Evolutionary conservation across 1,284 basidiomycete genomes (phyloP).

Genomic region (Papiliotrema fonsecae): DNA sequence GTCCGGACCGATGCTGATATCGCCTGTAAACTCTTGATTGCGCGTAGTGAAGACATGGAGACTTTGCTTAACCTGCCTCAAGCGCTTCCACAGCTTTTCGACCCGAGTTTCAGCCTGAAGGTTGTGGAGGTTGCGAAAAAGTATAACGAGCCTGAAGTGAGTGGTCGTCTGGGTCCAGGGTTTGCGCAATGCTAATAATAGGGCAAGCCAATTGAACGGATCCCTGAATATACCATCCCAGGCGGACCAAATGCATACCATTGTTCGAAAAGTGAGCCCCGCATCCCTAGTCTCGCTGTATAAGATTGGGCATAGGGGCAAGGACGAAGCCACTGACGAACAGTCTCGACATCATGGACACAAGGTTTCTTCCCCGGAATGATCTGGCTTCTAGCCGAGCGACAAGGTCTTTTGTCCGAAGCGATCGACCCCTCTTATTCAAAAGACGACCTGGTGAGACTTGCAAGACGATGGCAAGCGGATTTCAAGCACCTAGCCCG

Average conservation of each 20-base stretch:
- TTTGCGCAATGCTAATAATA: not conserved
- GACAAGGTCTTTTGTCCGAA: slow-evolving; percentile 15
- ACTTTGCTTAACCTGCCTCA: too few species aligned
- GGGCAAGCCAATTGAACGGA: slow-evolving; percentile 17
- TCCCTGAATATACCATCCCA: slow-evolving; percentile 33
- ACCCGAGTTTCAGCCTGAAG: slow-evolving; percentile 10
- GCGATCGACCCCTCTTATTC: slow-evolving; percentile 17
- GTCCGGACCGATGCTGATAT: too few species aligned
- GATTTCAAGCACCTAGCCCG: slow-evolving; percentile 21
- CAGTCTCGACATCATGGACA: slow-evolving; percentile 32
- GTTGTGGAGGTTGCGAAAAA: slow-evolving; percentile 34
- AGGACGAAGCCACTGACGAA: not conserved
- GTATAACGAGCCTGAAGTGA: slow-evolving; percentile 24
- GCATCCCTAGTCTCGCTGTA: not conserved
- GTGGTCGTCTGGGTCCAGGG: not conserved
- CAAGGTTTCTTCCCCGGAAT: slow-evolving; percentile 41
- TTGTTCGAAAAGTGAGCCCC: slow-evolving; percentile 25
- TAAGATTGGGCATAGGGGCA: not conserved
- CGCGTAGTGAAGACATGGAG: too few species aligned
- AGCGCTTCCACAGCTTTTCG: too few species aligned
- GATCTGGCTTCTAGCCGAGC: slow-evolving; percentile 34
- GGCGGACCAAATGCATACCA: slow-evolving; percentile 31
- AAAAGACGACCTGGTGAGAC: slow-evolving; percentile 20
- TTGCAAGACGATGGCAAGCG: slow-evolving; percentile 29
- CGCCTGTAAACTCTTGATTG: too few species aligned